A percentile compares a stretch with the other conserved stretches of the same genome.
These are phyloP conservation scores for Trichoderma sp. DNA, from an alignment of 2,329 filamentous ascomycete species.

Conservation along the genomic window DNA sequence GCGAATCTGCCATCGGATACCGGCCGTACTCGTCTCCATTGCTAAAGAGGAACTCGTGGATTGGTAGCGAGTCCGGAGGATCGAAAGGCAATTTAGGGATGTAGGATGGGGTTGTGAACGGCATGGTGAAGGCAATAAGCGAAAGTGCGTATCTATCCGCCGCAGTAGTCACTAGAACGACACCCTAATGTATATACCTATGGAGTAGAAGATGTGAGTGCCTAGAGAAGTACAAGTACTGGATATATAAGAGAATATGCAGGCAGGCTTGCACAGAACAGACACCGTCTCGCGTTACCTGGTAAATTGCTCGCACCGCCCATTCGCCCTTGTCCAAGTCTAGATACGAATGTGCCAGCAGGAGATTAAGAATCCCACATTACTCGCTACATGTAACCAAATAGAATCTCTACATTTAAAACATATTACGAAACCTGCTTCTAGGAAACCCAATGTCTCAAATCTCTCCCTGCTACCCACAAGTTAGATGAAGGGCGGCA, in stretches of 20 bases:
- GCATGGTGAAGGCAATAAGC: slow-evolving; percentile 15
- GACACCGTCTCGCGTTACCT: too few relatives aligned
- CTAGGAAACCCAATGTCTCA: background rate
- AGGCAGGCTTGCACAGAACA: background rate
- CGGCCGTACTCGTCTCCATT: slow-evolving; percentile 59
- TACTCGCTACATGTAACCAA: background rate
- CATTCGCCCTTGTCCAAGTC: background rate
- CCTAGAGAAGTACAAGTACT: background rate
- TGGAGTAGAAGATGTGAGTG: background rate
- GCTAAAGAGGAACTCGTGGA: slow-evolving; percentile 68
- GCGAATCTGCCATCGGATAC: slow-evolving; percentile 54
- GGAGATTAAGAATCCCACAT: background rate
- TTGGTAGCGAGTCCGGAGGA: slow-evolving; percentile 60
- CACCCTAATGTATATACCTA: background rate
- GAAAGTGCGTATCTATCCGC: background rate
- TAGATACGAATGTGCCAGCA: background rate
- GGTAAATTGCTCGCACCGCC: background rate
- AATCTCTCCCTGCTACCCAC: background rate
- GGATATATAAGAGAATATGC: background rate
- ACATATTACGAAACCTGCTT: background rate
- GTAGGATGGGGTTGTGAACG: slow-evolving; percentile 21
- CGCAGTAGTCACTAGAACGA: too few relatives aligned
- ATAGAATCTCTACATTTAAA: background rate
- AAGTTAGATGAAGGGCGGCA: background rate
- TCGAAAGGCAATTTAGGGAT: slow-evolving; percentile 19